phyloP scores from a whole-genome alignment of 139 green algal species.

The Trebouxia sp. region DNA sequence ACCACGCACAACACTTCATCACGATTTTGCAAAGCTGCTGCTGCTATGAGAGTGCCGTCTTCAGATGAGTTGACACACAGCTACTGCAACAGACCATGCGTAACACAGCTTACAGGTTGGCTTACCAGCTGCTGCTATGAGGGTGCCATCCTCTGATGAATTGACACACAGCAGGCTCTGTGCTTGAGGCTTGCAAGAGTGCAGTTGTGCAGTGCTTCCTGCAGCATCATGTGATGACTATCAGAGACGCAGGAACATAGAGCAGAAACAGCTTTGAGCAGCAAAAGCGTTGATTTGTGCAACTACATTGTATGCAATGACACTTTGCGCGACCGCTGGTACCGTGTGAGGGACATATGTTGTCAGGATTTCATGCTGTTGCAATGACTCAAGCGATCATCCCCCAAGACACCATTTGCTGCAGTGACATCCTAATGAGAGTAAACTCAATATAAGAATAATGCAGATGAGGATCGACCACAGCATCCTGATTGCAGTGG shows the following conservation, averaged over 20 bases:
- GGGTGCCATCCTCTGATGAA: constrained; percentile 1
- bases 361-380: too few relatives aligned
- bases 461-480: too few relatives aligned
- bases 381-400: too few relatives aligned
- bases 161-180: constrained; percentile 20
- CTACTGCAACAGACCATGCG: neutral
- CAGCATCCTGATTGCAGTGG: too few relatives aligned
- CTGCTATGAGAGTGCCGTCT: constrained; percentile 1
- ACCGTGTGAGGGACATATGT: too few relatives aligned
- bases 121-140: neutral
- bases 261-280: neutral
- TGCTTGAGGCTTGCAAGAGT: neutral
- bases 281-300: neutral
- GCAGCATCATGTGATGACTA: neutral
- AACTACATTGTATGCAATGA: too few relatives aligned
- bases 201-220: neutral
- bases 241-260: neutral
- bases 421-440: too few relatives aligned
- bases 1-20: neutral
- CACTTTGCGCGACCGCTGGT: too few relatives aligned
- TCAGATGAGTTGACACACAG: neutral
- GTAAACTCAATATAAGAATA: too few relatives aligned
- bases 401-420: too few relatives aligned
- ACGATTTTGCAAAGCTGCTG: neutral
- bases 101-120: neutral